Base-by-base conservation (phyloP, 768 basidiomycete species). In the Mycena belliarum region DNA sequence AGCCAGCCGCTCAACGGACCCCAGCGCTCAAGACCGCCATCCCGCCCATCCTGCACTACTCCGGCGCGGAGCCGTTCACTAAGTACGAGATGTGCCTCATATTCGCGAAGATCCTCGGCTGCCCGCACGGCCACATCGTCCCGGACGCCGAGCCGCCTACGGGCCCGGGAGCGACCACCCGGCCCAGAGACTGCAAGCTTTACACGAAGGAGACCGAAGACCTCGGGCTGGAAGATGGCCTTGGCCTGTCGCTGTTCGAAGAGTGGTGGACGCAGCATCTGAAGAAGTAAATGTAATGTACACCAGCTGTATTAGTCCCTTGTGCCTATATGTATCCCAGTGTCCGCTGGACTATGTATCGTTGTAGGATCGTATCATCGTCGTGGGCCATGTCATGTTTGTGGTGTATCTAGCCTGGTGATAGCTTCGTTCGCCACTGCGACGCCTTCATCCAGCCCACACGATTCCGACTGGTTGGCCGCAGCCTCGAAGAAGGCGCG, bases 41-140 rank as follows among this genome's bases (percentile, higher is more conserved):
- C 20, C 91, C 92, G 0, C 76, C 82, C 0, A 87, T 97, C 49
- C 60, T 98, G 5, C 96, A 98, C 72, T 98, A 93, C 71, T 89
- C 93, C 5, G 85, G 83, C 3, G 81, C 84, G 18, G 88, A 92
- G 65, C 84, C 89, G 2, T 85, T 88, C 69, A 97, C 95, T 10
- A 98, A 98, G 75, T 97, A 95, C 73, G 89, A 90, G 65, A 97
- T 98, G 63, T 93, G 92, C 68, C 76, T 91, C 26, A 76, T 89
- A 35, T 91, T 94, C 63, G 84, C 89, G 10, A 79, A 79, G 57
- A 79, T 92, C 49, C 82, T 96, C 29, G 74, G 78, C 6, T 73
- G 93, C 0, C 81, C 91, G 12, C 89, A 91, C 66, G 69, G 63
- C 2, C 93, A 98, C 68, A 87, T 96, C 66, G 76, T 84, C 26